Conservation (phyloP, 2,329 filamentous ascomycete genomes). For the Cytospora schulzeri region DNA sequence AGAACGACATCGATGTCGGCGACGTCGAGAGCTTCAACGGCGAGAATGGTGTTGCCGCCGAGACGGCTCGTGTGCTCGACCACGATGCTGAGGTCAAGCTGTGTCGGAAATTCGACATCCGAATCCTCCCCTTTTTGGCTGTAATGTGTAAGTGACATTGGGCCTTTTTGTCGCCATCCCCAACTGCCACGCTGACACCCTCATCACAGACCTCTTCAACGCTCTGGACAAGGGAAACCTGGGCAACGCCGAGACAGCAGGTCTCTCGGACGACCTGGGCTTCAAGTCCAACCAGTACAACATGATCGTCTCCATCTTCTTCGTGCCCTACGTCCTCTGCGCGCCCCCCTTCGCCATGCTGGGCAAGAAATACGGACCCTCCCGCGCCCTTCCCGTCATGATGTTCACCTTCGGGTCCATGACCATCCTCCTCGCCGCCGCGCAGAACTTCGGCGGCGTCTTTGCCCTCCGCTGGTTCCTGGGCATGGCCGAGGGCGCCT, state of each 20-base stretch:
- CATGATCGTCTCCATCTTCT: constrained; percentile 69
- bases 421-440: constrained; percentile 60
- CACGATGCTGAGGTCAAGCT: constrained; percentile 45
- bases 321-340: constrained; percentile 71
- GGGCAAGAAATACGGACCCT: constrained; percentile 68
- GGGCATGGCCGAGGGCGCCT: constrained; percentile 67
- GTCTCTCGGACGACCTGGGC: constrained; percentile 54
- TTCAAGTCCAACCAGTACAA: constrained; percentile 69
- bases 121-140: constrained; percentile 46
- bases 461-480: constrained; percentile 71
- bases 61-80: constrained; percentile 40
- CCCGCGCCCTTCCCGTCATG: constrained; percentile 61
- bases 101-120: constrained; percentile 48
- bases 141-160: constrained; percentile 41
- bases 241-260: constrained; percentile 60
- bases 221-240: constrained; percentile 54
- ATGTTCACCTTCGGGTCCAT: constrained; percentile 70
- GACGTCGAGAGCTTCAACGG: constrained; percentile 34
- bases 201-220: constrained; percentile 44
- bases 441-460: constrained; percentile 64
- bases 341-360: constrained; percentile 66
- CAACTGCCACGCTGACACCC: not conserved
- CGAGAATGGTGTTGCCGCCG: constrained; percentile 30
- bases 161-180: not conserved
- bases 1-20: constrained; percentile 12